phyloP scores from a whole-genome alignment of 805 yeast genomes.

The Diddensiella caesifluorescens region DNA sequence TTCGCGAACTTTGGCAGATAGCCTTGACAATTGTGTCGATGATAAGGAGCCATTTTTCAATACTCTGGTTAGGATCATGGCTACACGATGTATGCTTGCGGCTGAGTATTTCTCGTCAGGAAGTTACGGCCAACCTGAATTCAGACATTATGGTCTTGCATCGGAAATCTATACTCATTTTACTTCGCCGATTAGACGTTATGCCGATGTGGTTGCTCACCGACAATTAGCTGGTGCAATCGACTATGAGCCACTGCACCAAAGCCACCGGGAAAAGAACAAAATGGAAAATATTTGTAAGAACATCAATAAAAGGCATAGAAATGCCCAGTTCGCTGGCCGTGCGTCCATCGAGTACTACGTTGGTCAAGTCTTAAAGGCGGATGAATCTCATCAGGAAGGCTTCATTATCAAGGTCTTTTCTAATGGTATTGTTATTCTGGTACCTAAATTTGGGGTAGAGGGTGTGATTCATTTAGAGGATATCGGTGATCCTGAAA shows the following conservation, averaged over 20 bases:
- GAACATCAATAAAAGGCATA: conserved; percentile 87
- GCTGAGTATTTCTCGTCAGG: conserved; percentile 97
- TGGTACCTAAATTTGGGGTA: conserved; percentile 93
- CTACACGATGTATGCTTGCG: conserved; percentile 98
- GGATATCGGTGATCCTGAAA: conserved; percentile 58
- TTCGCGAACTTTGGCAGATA: conserved; percentile 88
- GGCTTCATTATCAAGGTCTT: conserved; percentile 92
- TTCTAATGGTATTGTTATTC: conserved; percentile 88
- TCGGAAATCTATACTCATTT: conserved; percentile 97
- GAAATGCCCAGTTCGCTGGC: conserved; percentile 99
- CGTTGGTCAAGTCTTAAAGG: conserved; percentile 95
- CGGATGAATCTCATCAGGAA: conserved; percentile 70
- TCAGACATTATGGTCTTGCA: conserved; percentile 95
- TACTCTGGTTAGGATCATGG: conserved; percentile 90
- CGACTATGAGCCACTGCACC: conserved; percentile 79
- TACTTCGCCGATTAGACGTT: conserved; percentile 96
- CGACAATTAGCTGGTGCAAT: conserved; percentile 98
- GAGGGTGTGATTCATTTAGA: conserved; percentile 88
- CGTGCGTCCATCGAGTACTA: conserved; percentile 96
- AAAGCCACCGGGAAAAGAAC: conserved; percentile 77
- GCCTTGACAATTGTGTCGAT: conserved; percentile 83
- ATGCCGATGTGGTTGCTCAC: conserved; percentile 96
- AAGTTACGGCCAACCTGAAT: conserved; percentile 81
- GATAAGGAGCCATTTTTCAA: conserved; percentile 84
- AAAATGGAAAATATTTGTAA: conserved; percentile 85